Percentiles rank a stretch among this genome's conserved stretches.
These are phyloP conservation scores for Globisporangium paddicum DNA, from an alignment of 352 stramenopile species.

Conservation along the genomic window DNA sequence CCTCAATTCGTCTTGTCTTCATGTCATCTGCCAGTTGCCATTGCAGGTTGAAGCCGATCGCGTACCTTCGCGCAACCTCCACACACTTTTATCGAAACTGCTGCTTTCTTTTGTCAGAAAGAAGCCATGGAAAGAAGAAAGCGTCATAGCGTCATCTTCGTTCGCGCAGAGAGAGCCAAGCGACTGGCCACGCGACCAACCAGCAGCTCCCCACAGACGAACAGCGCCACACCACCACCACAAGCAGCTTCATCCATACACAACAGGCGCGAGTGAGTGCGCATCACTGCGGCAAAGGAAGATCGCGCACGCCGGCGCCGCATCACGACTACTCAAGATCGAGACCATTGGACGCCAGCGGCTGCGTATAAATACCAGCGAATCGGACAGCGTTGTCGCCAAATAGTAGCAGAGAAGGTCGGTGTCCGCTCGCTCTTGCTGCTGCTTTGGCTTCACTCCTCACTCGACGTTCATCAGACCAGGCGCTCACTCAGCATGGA, in stretches of 20 bases:
- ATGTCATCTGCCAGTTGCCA: too few relatives aligned
- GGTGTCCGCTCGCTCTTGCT: not conserved
- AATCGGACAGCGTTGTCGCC: not conserved
- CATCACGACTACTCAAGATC: slow-evolving; percentile 3
- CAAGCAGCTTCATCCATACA: not conserved
- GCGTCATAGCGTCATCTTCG: too few relatives aligned
- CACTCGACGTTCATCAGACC: not conserved
- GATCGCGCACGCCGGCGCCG: not conserved
- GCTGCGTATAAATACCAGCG: slow-evolving; percentile 6
- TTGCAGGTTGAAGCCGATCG: slow-evolving; percentile 1
- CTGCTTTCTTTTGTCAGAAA: slow-evolving; percentile 9
- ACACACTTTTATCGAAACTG: slow-evolving; percentile 3
- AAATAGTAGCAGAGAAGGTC: not conserved
- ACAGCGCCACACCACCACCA: too few relatives aligned
- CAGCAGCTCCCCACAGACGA: not conserved
- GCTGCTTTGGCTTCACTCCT: too few relatives aligned
- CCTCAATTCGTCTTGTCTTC: too few relatives aligned
- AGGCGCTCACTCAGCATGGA: slow-evolving; percentile 58
- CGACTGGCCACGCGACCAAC: not conserved
- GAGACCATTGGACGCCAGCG: not conserved
- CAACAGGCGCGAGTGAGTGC: not conserved
- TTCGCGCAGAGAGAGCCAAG: too few relatives aligned
- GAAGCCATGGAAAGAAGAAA: slow-evolving; percentile 17
- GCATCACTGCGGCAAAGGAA: not conserved
- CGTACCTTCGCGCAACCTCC: slow-evolving; percentile 25